These are phyloP conservation scores for Alliaria petiolata DNA, from an alignment of 345 rosid genomes.

Conservation along the genomic window DNA sequence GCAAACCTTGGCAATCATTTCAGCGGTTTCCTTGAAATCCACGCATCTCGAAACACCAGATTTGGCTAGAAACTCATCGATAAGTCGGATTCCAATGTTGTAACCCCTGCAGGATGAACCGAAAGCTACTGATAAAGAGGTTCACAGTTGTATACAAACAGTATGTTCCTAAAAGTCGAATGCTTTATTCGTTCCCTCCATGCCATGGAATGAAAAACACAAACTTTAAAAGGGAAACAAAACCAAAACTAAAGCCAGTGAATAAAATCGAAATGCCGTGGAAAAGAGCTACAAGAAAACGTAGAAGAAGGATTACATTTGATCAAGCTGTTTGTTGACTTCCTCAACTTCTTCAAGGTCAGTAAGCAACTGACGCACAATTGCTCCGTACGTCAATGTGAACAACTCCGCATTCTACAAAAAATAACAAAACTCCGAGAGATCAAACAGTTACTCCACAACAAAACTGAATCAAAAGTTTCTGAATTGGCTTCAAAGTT, in stretches of 20 bases:
- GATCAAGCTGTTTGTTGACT: conserved; percentile 95
- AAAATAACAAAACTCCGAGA: neutral
- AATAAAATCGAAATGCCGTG: neutral
- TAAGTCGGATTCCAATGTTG: no score
- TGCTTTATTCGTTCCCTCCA: neutral
- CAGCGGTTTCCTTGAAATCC: conserved; percentile 89
- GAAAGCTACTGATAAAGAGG: neutral
- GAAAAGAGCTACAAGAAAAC: neutral
- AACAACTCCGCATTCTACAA: conserved; percentile 85
- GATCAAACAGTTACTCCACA: neutral
- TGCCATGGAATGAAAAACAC: neutral
- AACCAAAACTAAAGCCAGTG: neutral
- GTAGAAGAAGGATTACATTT: conserved; percentile 44
- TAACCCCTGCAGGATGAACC: conserved; percentile 63
- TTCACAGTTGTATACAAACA: neutral
- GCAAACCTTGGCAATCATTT: conserved; percentile 77
- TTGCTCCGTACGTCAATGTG: conserved; percentile 85
- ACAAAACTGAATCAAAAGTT: neutral
- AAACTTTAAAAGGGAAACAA: neutral
- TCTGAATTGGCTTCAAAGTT: no score
- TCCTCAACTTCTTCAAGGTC: conserved; percentile 94
- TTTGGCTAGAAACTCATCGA: conserved; percentile 88
- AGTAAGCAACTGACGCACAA: conserved; percentile 82
- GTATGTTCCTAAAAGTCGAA: no score
- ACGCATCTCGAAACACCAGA: conserved; percentile 81